Evolutionary conservation across 805 yeast species (phyloP).

Genomic region (Zygosaccharomyces bailii): DNA sequence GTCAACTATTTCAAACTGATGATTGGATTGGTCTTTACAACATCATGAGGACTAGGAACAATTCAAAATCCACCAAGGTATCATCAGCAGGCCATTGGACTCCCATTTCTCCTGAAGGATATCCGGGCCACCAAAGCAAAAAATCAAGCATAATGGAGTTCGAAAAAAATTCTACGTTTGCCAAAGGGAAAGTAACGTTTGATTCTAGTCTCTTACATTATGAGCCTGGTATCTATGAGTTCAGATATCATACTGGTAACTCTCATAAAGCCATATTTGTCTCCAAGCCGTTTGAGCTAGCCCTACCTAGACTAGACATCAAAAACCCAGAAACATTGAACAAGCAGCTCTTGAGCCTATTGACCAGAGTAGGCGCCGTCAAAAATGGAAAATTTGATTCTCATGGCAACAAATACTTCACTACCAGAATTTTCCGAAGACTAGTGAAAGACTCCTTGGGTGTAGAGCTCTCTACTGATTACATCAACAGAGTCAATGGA

Average conservation of each 20-base stretch:
- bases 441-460: slow-evolving; percentile 35
- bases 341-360: slow-evolving; percentile 21
- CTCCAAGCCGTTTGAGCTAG: slow-evolving; percentile 64
- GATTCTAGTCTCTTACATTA: slow-evolving; percentile 48
- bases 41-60: slow-evolving; percentile 54
- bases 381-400: slow-evolving; percentile 26
- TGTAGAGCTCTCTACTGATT: slow-evolving; percentile 38
- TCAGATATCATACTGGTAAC: slow-evolving; percentile 64
- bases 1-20: slow-evolving; percentile 40
- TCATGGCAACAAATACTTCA: slow-evolving; percentile 25
- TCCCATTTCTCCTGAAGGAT: slow-evolving; percentile 40
- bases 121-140: slow-evolving; percentile 25
- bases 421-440: slow-evolving; percentile 27
- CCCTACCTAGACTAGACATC: slow-evolving; percentile 37
- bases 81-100: slow-evolving; percentile 67
- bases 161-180: slow-evolving; percentile 19
- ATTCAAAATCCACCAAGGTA: slow-evolving; percentile 53
- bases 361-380: slow-evolving; percentile 23
- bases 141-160: slow-evolving; percentile 13
- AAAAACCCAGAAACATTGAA: slow-evolving; percentile 22
- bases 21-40: slow-evolving; percentile 82
- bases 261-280: slow-evolving; percentile 67
- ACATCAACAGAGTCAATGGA: slow-evolving; percentile 31
- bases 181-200: slow-evolving; percentile 50
- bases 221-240: slow-evolving; percentile 70